These are phyloP conservation scores for Umbelopsis ramanniana DNA, from an alignment of 192 early-diverging fungal species.

Conservation along the genomic window DNA sequence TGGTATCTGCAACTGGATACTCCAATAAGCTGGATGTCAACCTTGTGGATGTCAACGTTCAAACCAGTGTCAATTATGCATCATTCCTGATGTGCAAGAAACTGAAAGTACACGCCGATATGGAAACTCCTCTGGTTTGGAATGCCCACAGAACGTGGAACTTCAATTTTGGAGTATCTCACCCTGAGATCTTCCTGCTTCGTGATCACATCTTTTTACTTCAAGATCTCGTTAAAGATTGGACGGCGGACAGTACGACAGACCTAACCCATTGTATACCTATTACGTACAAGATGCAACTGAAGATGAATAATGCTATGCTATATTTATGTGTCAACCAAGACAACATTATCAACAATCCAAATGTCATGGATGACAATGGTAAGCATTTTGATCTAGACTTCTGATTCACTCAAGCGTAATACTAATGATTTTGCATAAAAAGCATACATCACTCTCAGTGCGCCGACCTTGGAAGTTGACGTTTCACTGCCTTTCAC, in stretches of 20 bases:
- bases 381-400: constrained; percentile 47
- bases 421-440: not conserved
- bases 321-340: constrained; percentile 75
- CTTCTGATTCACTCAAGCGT: not conserved
- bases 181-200: constrained; percentile 62
- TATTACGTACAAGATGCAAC: constrained; percentile 62
- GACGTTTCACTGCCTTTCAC: constrained; percentile 60
- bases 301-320: constrained; percentile 51
- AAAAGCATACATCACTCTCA: constrained; percentile 27
- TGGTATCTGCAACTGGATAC: constrained; percentile 57
- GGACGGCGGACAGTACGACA: constrained; percentile 55
- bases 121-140: constrained; percentile 73
- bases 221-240: constrained; percentile 75
- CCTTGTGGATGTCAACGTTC: constrained; percentile 51
- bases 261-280: constrained; percentile 71
- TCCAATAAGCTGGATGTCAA: constrained; percentile 51
- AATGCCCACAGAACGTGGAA: constrained; percentile 72
- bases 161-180: constrained; percentile 52
- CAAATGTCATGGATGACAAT: constrained; percentile 73
- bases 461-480: constrained; percentile 40
- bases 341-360: constrained; percentile 77
- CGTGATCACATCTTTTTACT: constrained; percentile 76
- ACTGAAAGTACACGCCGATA: constrained; percentile 53
- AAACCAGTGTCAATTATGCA: constrained; percentile 74
- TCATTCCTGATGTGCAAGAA: constrained; percentile 52